Evolutionary conservation across 192 early-diverging fungal species (phyloP).

Genomic region (Jimgerdemannia lactiflua): DNA sequence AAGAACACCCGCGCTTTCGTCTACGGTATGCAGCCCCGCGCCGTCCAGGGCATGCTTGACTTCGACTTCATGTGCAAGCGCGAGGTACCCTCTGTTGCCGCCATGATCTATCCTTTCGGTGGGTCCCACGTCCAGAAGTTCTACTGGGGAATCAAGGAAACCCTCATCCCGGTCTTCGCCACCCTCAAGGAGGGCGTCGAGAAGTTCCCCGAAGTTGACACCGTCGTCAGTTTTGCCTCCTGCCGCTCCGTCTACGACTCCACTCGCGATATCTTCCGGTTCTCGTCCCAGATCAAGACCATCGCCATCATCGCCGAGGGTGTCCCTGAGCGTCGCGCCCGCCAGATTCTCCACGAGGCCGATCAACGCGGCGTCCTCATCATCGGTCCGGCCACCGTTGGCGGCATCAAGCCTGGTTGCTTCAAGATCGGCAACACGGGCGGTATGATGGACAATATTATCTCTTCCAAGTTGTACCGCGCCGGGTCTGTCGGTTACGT

Average conservation of each 20-base stretch:
- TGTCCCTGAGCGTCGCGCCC: conserved; percentile 95
- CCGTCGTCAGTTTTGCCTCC: conserved; percentile 98
- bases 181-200: conserved; percentile 78
- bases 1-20: conserved; percentile 85
- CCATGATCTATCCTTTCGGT: conserved; percentile 99
- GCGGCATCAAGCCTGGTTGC: conserved; percentile 98
- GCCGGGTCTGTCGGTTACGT: conserved; percentile 97
- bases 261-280: conserved; percentile 84
- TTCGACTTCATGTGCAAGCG: conserved; percentile 99
- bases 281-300: conserved; percentile 82
- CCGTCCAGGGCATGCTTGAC: conserved; percentile 99
- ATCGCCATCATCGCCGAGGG: conserved; percentile 99
- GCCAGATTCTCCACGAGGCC: conserved; percentile 86
- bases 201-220: conserved; percentile 90
- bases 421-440: conserved; percentile 99
- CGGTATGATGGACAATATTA: conserved; percentile 99
- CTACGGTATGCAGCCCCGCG: conserved; percentile 99
- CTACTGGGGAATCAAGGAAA: conserved; percentile 99
- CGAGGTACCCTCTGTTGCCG: conserved; percentile 85
- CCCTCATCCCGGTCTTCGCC: conserved; percentile 91
- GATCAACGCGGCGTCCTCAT: conserved; percentile 76
- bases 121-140: conserved; percentile 99
- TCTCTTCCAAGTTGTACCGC: conserved; percentile 95
- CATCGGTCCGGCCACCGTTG: conserved; percentile 98
- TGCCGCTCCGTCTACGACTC: conserved; percentile 93